phyloP scores from a whole-genome alignment of 1,139 yeast species.

The Pneumocystis jirovecii region DNA sequence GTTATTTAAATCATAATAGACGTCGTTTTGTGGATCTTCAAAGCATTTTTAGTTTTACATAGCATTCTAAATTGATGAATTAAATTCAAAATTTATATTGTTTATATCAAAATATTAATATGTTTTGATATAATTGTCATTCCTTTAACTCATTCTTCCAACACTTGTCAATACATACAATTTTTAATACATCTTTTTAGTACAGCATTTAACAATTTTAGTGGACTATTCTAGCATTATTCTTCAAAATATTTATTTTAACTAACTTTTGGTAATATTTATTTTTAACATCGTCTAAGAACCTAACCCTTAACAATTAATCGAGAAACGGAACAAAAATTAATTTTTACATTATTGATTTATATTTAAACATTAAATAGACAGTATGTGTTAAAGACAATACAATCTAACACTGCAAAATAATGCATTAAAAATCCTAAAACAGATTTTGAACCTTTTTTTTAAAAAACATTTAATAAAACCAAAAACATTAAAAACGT shows the following conservation, averaged over 20 bases:
- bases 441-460: too few relatives aligned
- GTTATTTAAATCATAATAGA: slow-evolving; percentile 71
- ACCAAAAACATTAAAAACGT: too few relatives aligned
- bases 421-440: too few relatives aligned
- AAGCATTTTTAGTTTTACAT: slow-evolving; percentile 37
- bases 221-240: too few relatives aligned
- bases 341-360: too few relatives aligned
- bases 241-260: neutral
- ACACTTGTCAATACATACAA: neutral
- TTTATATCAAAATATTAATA: neutral
- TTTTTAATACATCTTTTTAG: neutral
- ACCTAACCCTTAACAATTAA: neutral
- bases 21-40: slow-evolving; percentile 85
- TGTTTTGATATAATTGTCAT: neutral
- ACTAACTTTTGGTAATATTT: too few relatives aligned
- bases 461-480: neutral
- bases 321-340: too few relatives aligned
- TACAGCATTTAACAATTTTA: neutral
- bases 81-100: neutral
- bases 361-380: too few relatives aligned
- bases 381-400: too few relatives aligned
- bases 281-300: neutral
- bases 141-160: neutral
- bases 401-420: too few relatives aligned
- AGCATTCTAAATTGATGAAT: neutral